Base-by-base conservation (phyloP, 306 rosid genomes). In the Begonia loranthoides region DNA sequence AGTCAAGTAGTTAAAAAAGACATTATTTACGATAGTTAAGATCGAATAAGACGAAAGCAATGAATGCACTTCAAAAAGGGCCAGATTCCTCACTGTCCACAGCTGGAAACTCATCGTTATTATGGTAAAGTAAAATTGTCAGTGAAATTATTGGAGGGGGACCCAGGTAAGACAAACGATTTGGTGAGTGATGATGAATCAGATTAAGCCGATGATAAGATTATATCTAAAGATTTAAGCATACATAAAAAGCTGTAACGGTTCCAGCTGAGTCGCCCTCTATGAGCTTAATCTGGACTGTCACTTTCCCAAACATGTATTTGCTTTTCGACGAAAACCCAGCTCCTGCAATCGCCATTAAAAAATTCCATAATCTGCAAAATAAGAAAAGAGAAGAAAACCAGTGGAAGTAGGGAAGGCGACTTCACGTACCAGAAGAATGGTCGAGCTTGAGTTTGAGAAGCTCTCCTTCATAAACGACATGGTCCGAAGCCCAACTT, bases 221-320 rank as follows among this genome's bases (percentile, higher is more conserved):
- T 5, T 6, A 9, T 7, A 16, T 49, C 15, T 8, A 49, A 15
- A 28, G 36, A 28, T 28, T 28, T 43, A 4, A 4, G 58, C 94
- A 76, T 60, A 90, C 99, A 70, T 90, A 90, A 70, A 78, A 86
- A 59, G 99, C 95, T 36, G 95, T 86, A 12, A 90, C 99, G 0
- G 99, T 90, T 79, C 99, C 99, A 15, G 99, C 95, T 15, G 99
- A 90, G 53, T 90, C 94, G 13, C 99, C 99, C 68, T 78, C 92
- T 7, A 90, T 66, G 55, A 90, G 99, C 69, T 90, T 90, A 13
- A 90, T 77, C 52, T 80, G 82, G 14, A 86, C 58, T 17, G 70
- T 64, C 49, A 82, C 95, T 56, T 73, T 90, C n/a, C 99, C 99
- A 54, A 82, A 90, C 99, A 90, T 45, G 43, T 82, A 90, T 59